Percentiles rank a stretch among this genome's conserved stretches.
phyloP scores from a whole-genome alignment of 352 stramenopile species.

The Globisporangium apiculatum region DNA sequence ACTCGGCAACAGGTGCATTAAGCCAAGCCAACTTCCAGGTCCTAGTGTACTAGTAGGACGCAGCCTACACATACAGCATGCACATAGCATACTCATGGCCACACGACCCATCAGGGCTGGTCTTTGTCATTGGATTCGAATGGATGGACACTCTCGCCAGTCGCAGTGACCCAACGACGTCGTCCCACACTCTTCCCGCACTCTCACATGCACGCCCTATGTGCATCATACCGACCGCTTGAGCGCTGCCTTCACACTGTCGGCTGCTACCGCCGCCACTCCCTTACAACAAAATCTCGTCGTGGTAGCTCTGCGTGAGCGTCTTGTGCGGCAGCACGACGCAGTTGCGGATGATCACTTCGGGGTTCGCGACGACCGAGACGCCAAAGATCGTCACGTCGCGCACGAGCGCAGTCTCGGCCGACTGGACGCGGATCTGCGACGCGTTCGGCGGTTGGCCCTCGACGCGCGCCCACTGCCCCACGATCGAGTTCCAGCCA shows the following conservation, averaged over 20 bases:
- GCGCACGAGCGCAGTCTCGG: conserved; percentile 71
- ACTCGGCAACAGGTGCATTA: not conserved
- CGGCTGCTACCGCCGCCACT: no score
- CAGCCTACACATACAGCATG: no score
- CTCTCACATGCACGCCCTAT: not conserved
- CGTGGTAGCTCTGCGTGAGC: conserved; percentile 83
- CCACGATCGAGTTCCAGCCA: conserved; percentile 86
- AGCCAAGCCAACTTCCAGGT: not conserved
- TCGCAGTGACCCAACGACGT: no score
- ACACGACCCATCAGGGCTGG: no score
- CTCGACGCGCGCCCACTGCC: conserved; percentile 81
- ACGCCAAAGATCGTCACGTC: conserved; percentile 87
- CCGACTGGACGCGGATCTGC: conserved; percentile 58
- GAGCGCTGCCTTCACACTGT: not conserved
- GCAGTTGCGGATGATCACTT: conserved; percentile 88
- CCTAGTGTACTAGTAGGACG: no score
- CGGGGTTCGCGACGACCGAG: conserved; percentile 79
- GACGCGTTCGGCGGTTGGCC: conserved; percentile 75
- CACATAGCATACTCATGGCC: no score
- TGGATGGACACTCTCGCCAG: no score
- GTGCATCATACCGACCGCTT: not conserved
- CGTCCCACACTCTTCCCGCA: not conserved
- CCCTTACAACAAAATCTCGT: conserved; percentile 83
- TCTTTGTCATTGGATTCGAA: no score
- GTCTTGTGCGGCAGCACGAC: conserved; percentile 87